Base-by-base conservation (phyloP, 176 grass and related monocot species). In the Luzula sylvatica region DNA sequence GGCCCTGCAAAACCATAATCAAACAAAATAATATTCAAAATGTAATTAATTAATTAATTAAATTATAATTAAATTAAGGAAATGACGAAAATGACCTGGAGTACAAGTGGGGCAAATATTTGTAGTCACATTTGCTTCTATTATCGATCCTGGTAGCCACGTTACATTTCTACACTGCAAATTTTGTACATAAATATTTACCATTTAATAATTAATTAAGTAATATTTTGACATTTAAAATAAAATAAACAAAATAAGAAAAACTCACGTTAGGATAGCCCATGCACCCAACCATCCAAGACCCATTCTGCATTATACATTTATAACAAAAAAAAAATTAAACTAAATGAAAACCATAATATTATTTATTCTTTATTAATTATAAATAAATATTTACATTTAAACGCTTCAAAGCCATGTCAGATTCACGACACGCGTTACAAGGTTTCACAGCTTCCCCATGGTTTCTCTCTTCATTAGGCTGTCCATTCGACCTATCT, bases 131-230 rank as follows among this genome's bases (percentile, higher is more conserved):
- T 67, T 29, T 19, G 84, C 90, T 73, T 89, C 90, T 58, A 77
- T 78, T 73, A 96, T 14, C 19, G 80, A 88, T 48, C 80, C 77
- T 19, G 90, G 90, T 32, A 96, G 90, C 90, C 90, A 96, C 55
- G 88, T 83, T 26, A 86, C 90, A 40, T 79, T 96, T 60, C 80
- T 76, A 79, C 90, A 96, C 90, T 86, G 80, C 44, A 72, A n/a
- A 79, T 65, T 54, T 79, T 20, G 40, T 47, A 63, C 15, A 12
- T 12, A 28, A 47, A 47, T 48, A 46, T 46, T 17, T 19, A 24
- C 42, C 13, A 30, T 39, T 43, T 46, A 19, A 17, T 47, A 63
- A 45, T 46, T 63, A 16, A 18, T 46, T 61, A n/a, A n/a, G n/a
- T n/a, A n/a, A n/a, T 43, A 45, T 17, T 21, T 42, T 16, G 22